Conservation (phyloP, 2,329 filamentous ascomycete species). For the Rutstroemia sp. region DNA sequence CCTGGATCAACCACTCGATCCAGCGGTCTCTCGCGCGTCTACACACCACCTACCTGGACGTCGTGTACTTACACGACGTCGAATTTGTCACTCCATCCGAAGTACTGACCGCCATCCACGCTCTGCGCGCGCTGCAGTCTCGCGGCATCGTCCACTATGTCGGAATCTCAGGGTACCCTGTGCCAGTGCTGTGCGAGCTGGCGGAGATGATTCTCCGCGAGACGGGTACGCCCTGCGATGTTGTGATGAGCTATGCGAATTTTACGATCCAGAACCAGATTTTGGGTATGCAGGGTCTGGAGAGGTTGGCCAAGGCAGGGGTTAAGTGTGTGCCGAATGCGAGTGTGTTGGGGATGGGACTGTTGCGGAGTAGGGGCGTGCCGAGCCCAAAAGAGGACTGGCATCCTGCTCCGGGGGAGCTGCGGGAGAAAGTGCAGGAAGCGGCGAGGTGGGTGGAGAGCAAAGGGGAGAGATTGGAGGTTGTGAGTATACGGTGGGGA, state of each 20-base stretch:
- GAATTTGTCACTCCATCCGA: slow-evolving; percentile 66
- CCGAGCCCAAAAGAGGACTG: slow-evolving; percentile 74
- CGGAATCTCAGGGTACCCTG: slow-evolving; percentile 87
- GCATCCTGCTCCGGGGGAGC: slow-evolving; percentile 70
- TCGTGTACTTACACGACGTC: slow-evolving; percentile 76
- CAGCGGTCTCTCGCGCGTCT: slow-evolving; percentile 57
- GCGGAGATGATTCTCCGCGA: slow-evolving; percentile 65
- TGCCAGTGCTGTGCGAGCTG: slow-evolving; percentile 63
- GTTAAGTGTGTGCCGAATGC: slow-evolving; percentile 84
- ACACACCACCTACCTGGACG: slow-evolving; percentile 60
- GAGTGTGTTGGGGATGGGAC: slow-evolving; percentile 86
- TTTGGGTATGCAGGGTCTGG: slow-evolving; percentile 42
- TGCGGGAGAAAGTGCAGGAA: slow-evolving; percentile 60
- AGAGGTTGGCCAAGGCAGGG: slow-evolving; percentile 58
- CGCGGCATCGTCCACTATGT: slow-evolving; percentile 70
- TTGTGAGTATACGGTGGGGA: slow-evolving; percentile 76
- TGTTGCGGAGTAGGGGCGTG: slow-evolving; percentile 72
- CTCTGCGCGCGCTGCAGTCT: slow-evolving; percentile 66
- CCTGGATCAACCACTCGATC: slow-evolving; percentile 59
- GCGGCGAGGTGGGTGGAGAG: slow-evolving; percentile 54
- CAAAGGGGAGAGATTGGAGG: slow-evolving; percentile 69
- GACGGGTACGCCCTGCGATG: slow-evolving; percentile 82
- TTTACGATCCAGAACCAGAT: slow-evolving; percentile 81
- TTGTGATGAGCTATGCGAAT: slow-evolving; percentile 84
- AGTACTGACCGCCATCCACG: slow-evolving; percentile 58